Base-by-base conservation (phyloP, 495 filamentous ascomycete species). In the Cairneyella variabilis region DNA sequence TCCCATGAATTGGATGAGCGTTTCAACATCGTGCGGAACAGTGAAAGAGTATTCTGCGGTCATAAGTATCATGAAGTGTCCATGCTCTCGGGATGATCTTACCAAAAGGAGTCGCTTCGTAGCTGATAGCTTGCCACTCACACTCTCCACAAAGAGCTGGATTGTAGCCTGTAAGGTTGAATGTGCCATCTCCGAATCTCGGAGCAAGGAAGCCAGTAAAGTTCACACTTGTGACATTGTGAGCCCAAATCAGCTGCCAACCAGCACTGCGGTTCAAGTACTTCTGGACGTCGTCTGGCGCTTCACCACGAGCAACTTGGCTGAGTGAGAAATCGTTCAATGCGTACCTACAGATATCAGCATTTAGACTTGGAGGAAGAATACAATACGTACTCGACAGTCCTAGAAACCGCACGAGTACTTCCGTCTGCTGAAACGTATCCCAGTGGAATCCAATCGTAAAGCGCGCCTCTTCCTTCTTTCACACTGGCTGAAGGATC, bases 181-280 rank as follows among this genome's bases (percentile, higher is more conserved):
- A n/a, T n/a, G n/a, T n/a, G n/a, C n/a, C n/a, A n/a, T n/a, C n/a
- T n/a, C n/a, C n/a, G n/a, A n/a, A n/a, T 3, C 82, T 72, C 2
- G 86, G 86, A 0, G 79, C 84, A 0, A 88, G 69, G 64, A 88
- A 89, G 10, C 86, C 85, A 1, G 70, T 71, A 62, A 83, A 86
- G 10, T 72, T 74, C 2, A 78, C 65, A 0, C 79, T 77, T 0
- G 70, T 75, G 1, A 75, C 69, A 32, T 75, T 60, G 0, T 76
- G 58, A 63, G 87, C 83, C 83, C 84, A 91, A 56, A 88, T 84
- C 61, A 88, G 86, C 8, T 79, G 73, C 86, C 86, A 90, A 53
- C 86, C 83, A 6, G 76, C 73, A 0, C 82, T 84, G 1, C 86
- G 77, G 41, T 75, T 68, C 21, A 87, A 67, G 54, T 90, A 90